Evolutionary conservation across 2,329 filamentous ascomycete species (phyloP).

Genomic region (Amesomyces nigricolor): DNA sequence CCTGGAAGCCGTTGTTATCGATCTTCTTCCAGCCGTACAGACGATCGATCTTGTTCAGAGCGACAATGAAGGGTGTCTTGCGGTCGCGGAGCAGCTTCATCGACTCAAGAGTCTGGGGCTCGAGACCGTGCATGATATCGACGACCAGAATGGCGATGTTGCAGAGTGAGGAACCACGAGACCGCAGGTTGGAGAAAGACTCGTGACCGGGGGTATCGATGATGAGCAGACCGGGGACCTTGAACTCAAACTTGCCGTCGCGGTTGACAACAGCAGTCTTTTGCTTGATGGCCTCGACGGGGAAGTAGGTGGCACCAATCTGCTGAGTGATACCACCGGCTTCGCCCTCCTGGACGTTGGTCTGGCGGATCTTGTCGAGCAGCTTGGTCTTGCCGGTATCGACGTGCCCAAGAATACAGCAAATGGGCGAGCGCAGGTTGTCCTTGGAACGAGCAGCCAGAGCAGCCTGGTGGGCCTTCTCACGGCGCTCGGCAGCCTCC

Average conservation of each 20-base stretch:
- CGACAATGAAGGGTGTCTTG: conserved; percentile 97
- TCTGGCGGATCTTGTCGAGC: conserved; percentile 95
- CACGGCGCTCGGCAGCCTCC: conserved; percentile 80
- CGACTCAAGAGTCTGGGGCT: conserved; percentile 94
- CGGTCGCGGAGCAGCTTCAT: conserved; percentile 90
- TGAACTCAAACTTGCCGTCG: conserved; percentile 88
- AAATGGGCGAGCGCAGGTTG: conserved; percentile 93
- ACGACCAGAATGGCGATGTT: conserved; percentile 99
- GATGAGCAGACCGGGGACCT: conserved; percentile 90
- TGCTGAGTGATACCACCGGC: conserved; percentile 99
- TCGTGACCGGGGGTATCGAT: conserved; percentile 99
- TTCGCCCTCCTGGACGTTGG: conserved; percentile 98
- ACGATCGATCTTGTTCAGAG: conserved; percentile 99
- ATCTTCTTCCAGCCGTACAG: conserved; percentile 99
- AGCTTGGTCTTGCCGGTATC: conserved; percentile 99
- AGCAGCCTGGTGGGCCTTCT: conserved; percentile 86
- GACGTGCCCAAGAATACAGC: conserved; percentile 99
- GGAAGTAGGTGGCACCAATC: conserved; percentile 99
- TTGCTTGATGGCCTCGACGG: conserved; percentile 81
- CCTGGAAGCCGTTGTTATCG: conserved; percentile 96
- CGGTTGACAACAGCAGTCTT: conserved; percentile 93
- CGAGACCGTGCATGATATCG: conserved; percentile 99
- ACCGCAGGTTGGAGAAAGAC: conserved; percentile 97
- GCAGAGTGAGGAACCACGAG: conserved; percentile 93
- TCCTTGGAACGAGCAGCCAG: conserved; percentile 87